Evolutionary conservation across 1,139 yeast species (phyloP), one percentile per base, ranked within the genome.

Genomic region (Nakaseomyces nivariensis): DNA sequence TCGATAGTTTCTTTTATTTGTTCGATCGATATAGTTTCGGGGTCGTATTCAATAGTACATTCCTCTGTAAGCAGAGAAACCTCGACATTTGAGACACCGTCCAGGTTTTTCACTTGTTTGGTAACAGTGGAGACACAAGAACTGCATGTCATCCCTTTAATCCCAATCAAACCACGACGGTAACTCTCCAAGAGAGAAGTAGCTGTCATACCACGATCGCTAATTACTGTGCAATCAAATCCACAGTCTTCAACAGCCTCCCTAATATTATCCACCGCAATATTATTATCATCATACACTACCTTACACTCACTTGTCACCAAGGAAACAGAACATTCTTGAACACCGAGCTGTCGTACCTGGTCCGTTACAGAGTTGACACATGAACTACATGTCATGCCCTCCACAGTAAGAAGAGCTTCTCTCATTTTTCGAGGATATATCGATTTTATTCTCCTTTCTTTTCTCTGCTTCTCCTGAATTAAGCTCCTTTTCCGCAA

Each of bases 351-450:
- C 0, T 62, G 57, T 49, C 72, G 72, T 31, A 87, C 67, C 1
- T 81, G 78, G 24, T 67, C 66, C 1, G 83, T 78, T 37, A 89
- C 78, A 0, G 90, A 71, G 1, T 80, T 73, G 3, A 82, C 77
- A 64, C 96, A 89, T 0, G 94, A 77, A 3, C 92, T 85, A 62
- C 96, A 89, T 5, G 96, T 87, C 96, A 89, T 89, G 4, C 96
- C 96, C 33, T 61, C 60, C 6, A 81, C 72, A 2, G 69, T 40
- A 22, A 58, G 45, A n/a, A 50, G 43, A 10, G 47, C 54, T 25
- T 52, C 51, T 43, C 54, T 49, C 57, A 52, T 53, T 48, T 13
- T 17, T 3, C 22, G 22, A 17, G 1, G 22, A 17, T 17, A 17
- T 17, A 17, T 17, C 22, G 22, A 1, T 17, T 17, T 17, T 17